A percentile compares a stretch with the other conserved stretches of the same genome.
These are phyloP conservation scores for Vitis hybrid DNA, from an alignment of 177 flowering plant genomes.

Conservation along the genomic window DNA sequence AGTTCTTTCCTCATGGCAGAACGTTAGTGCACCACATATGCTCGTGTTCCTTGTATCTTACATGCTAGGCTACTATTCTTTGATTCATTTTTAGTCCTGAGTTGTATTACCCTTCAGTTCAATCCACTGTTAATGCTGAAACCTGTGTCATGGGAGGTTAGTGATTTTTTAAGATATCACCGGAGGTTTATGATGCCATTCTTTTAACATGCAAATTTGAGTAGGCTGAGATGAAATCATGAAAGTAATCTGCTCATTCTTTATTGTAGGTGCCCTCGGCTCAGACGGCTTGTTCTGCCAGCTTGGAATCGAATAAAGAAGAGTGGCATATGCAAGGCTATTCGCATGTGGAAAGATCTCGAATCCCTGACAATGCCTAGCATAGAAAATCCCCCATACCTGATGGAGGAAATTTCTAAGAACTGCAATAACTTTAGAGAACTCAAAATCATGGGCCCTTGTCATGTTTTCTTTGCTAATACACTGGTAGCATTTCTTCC, in stretches of 20 bases:
- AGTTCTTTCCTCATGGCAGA: not conserved
- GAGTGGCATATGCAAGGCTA: slow-evolving; percentile 49
- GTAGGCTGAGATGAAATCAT: not conserved
- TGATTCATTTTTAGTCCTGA: no score
- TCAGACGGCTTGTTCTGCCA: slow-evolving; percentile 63
- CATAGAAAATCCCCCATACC: slow-evolving; percentile 44
- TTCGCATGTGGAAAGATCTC: slow-evolving; percentile 51
- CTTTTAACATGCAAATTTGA: not conserved
- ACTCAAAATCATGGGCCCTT: slow-evolving; percentile 48
- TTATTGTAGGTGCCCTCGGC: slow-evolving; percentile 48
- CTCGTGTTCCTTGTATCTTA: no score
- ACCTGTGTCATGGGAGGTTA: not conserved
- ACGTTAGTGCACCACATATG: no score
- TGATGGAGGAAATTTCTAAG: slow-evolving; percentile 48
- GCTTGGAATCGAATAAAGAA: slow-evolving; percentile 64
- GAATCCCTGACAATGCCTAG: slow-evolving; percentile 74
- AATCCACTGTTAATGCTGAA: no score
- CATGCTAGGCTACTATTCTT: no score
- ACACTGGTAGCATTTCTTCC: slow-evolving; percentile 31
- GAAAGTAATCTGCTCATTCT: not conserved
- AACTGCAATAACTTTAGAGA: slow-evolving; percentile 56
- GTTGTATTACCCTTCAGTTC: no score
- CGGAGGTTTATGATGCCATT: not conserved
- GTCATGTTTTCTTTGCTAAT: slow-evolving; percentile 30
- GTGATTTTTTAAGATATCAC: not conserved